Evolutionary conservation across 2,329 filamentous ascomycete species (phyloP), one percentile per base, ranked within the genome.

Genomic region (Exserohilum rostratum): DNA sequence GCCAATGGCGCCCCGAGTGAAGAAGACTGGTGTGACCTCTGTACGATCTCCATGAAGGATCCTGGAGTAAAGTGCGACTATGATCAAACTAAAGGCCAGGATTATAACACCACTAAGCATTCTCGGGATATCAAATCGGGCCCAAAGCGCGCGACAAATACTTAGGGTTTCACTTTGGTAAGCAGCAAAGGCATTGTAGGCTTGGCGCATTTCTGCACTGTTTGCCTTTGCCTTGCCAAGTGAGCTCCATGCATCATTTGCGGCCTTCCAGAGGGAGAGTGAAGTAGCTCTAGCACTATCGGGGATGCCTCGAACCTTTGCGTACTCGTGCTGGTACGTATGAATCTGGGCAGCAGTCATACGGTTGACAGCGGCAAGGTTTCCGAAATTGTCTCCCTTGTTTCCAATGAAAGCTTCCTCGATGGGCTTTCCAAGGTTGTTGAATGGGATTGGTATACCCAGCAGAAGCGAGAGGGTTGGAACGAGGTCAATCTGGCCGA

Each of bases 391-490:
- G 30, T 85, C 83, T 27, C 89, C 89, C 18, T 83, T 81, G 1
- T 79, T 76, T 1, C 90, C 90, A 15, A 88, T 83, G 75, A 99
- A 99, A 2, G 92, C 93, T 76, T 99, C 95, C 62, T 96, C 90
- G 58, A 99, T 97, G 0, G 95, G 95, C 6, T 85, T 87, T 46
- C 95, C 95, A 6, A 99, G 84, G 70, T 95, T 99, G 74, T 98
- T 99, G 80, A 91, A 99, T 0, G 95, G 95, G 57, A 99, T 93
- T 0, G 95, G 93, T 57, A 97, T 84, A 7, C 95, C 95, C 1
- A 99, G 81, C 0, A 99, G 83, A 31, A 99, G 81, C 0, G 93
- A 88, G 27, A 99, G 77, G 0, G 95, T 99, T 4, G 95, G 93
- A 2, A 99, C 95, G 11, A 99, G 83, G 73, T 99, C 95, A 62